Conservation (phyloP, 345 rosid species). For the Hibiscus tridactylites region DNA sequence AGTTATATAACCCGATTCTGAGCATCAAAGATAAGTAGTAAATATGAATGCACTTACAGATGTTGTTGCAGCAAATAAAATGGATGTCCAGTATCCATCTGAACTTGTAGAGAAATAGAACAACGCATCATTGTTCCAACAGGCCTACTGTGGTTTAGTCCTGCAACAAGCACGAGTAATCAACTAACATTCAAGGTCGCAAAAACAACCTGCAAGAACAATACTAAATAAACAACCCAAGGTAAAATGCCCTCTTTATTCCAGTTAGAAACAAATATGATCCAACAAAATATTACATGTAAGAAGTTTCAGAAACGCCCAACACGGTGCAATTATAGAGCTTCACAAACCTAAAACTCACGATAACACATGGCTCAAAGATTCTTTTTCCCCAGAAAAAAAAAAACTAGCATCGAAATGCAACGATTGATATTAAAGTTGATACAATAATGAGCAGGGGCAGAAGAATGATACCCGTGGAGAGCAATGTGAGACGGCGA, state of each 20-base stretch:
- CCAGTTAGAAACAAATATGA: not conserved
- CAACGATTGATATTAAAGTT: not conserved
- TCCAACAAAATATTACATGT: not conserved
- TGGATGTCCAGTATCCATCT: constrained; percentile 17
- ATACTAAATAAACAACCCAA: not conserved
- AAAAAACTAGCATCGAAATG: not conserved
- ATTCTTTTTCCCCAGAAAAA: not conserved
- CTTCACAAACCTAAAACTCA: not conserved
- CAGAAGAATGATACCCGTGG: constrained; percentile 22
- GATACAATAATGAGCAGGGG: not conserved
- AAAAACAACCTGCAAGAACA: not conserved
- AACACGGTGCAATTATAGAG: not conserved
- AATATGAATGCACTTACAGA: constrained; percentile 33
- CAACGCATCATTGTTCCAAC: constrained; percentile 11
- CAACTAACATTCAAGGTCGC: not conserved
- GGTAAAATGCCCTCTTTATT: not conserved
- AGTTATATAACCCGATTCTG: not conserved
- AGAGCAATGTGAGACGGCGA: constrained; percentile 33
- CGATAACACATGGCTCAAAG: not conserved
- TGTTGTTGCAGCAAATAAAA: constrained; percentile 27
- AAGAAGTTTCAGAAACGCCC: not conserved
- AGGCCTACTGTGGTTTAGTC: constrained; percentile 17
- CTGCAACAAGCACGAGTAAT: constrained; percentile 24
- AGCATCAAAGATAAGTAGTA: not conserved
- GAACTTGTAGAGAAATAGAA: constrained; percentile 5